Conservation (phyloP, 495 filamentous ascomycete species). For the Amphirosellinia nigrospora region DNA sequence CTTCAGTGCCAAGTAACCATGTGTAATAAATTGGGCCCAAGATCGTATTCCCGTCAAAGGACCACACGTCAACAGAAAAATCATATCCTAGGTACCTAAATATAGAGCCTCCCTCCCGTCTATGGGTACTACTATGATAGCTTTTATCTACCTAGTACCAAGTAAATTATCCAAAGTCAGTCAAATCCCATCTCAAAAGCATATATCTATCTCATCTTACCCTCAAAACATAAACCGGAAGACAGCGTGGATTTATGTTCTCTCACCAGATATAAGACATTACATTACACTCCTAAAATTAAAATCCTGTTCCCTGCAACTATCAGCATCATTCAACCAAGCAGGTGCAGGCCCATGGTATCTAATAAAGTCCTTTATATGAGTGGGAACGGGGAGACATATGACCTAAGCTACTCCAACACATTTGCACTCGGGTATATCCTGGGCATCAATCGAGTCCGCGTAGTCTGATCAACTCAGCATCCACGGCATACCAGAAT, state of each 20-base stretch:
- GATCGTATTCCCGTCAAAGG: constrained; percentile 18
- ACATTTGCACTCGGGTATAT: background rate
- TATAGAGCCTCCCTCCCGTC: background rate
- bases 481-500: background rate
- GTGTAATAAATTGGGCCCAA: background rate
- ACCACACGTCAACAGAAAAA: background rate
- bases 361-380: background rate
- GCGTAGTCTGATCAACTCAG: background rate
- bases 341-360: background rate
- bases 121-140: background rate
- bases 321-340: background rate
- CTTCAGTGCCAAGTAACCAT: background rate
- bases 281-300: background rate
- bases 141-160: background rate
- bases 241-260: background rate
- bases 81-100: background rate
- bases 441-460: background rate
- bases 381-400: background rate
- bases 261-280: background rate
- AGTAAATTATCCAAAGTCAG: background rate
- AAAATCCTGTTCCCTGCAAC: background rate
- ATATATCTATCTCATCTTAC: background rate
- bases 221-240: background rate
- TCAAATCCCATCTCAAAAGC: background rate
- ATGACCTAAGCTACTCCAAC: background rate